Conservation (phyloP, 2,329 filamentous ascomycete genomes). For the Ceratocystis colombiana region DNA sequence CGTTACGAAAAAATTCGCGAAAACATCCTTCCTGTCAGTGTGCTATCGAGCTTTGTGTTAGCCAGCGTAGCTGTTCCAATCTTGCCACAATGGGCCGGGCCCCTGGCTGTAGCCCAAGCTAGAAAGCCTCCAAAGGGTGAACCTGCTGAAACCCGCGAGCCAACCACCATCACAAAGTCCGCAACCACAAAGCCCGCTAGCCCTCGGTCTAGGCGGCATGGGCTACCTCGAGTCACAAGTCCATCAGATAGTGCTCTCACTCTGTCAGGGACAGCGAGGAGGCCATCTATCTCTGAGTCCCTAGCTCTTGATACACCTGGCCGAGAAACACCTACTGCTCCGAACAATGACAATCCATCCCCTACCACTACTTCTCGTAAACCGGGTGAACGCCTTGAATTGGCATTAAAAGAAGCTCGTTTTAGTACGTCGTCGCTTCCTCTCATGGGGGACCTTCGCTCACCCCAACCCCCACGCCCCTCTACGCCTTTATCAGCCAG, state of each 20-base stretch:
- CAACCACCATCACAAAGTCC: slow-evolving; percentile 45
- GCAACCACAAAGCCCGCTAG: slow-evolving; percentile 52
- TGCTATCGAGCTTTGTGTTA: slow-evolving; percentile 69
- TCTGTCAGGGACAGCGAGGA: slow-evolving; percentile 7
- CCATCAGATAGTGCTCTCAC: slow-evolving; percentile 19
- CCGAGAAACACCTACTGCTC: slow-evolving; percentile 16
- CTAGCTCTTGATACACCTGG: slow-evolving; percentile 24
- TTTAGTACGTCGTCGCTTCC: slow-evolving; percentile 59
- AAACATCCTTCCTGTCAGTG: slow-evolving; percentile 68
- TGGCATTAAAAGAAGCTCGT: slow-evolving; percentile 48
- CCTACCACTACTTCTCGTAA: slow-evolving; percentile 29
- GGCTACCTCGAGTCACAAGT: slow-evolving; percentile 24
- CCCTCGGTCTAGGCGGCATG: slow-evolving; percentile 40
- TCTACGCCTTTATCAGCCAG: slow-evolving; percentile 50
- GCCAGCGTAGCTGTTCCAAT: slow-evolving; percentile 65
- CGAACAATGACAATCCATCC: not conserved
- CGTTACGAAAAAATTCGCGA: slow-evolving; percentile 69
- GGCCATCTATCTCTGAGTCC: slow-evolving; percentile 18
- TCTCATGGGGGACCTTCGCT: slow-evolving; percentile 47
- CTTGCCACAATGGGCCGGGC: slow-evolving; percentile 67
- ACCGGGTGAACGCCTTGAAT: slow-evolving; percentile 42
- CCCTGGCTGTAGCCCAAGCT: slow-evolving; percentile 71
- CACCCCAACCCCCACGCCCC: slow-evolving; percentile 40
- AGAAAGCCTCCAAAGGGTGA: slow-evolving; percentile 55
- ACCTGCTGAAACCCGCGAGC: slow-evolving; percentile 38